Evolutionary conservation across 805 yeast genomes (phyloP).

Genomic region (Hanseniaspora clermontiae): DNA sequence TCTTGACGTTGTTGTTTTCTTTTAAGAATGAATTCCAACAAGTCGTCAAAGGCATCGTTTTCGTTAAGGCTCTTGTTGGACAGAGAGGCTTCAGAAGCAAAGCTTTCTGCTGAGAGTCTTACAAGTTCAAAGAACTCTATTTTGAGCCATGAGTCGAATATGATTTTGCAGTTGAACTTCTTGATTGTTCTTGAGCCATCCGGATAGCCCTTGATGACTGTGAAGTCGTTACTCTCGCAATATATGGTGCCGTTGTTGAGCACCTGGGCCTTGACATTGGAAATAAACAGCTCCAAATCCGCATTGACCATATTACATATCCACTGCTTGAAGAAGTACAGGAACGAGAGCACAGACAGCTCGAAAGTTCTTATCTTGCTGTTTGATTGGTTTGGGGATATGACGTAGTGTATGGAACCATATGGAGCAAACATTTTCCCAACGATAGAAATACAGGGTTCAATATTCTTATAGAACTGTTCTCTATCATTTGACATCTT

Average conservation of each 20-base stretch:
- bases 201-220: constrained; percentile 39
- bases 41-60: not conserved
- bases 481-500: constrained; percentile 24
- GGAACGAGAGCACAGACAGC: constrained; percentile 50
- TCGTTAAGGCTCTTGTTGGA: not conserved
- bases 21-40: constrained; percentile 1
- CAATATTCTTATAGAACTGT: constrained; percentile 37
- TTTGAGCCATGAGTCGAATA: constrained; percentile 48
- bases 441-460: constrained; percentile 18
- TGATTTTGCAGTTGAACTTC: constrained; percentile 47
- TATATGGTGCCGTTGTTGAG: constrained; percentile 42
- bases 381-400: constrained; percentile 29
- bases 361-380: constrained; percentile 47
- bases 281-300: constrained; percentile 35
- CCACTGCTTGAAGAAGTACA: constrained; percentile 44
- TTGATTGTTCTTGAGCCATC: constrained; percentile 63
- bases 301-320: constrained; percentile 41
- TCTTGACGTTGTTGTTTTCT: not conserved
- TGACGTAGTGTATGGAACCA: constrained; percentile 36
- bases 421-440: constrained; percentile 41
- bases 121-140: constrained; percentile 60
- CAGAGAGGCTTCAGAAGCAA: constrained; percentile 1
- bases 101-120: not conserved
- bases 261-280: constrained; percentile 39
- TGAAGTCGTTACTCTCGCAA: constrained; percentile 40